Base-by-base conservation (phyloP, 139 green algal genomes). In the Trebouxia sp. region DNA sequence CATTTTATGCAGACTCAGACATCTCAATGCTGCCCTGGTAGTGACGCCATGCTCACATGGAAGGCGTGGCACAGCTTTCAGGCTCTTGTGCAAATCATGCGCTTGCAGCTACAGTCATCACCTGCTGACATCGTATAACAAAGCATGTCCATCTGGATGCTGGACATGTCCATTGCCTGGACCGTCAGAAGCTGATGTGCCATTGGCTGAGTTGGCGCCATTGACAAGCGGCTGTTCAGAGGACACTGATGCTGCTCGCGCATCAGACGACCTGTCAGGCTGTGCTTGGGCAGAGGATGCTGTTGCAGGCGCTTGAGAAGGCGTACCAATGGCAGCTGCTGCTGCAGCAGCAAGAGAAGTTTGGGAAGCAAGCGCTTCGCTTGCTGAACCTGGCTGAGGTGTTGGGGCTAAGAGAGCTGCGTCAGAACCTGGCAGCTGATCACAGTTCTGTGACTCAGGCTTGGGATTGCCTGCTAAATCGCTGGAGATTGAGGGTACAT, bases 271-370 rank as follows among this genome's bases (percentile, higher is more conserved):
- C n/a, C n/a, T n/a, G n/a, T n/a, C n/a, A n/a, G n/a, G n/a, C n/a
- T n/a, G n/a, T n/a, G n/a, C n/a, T n/a, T n/a, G n/a, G n/a, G n/a
- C n/a, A n/a, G n/a, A n/a, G n/a, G n/a, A n/a, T n/a, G n/a, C n/a
- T n/a, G n/a, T n/a, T n/a, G n/a, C n/a, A n/a, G n/a, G n/a, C n/a
- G n/a, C n/a, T n/a, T n/a, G n/a, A 41, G 67, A 43, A 20, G 28
- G 50, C 20, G 43, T 74, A 58, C n/a, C 53, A 35, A 41, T 15
- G 20, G 20, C 43, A 55, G 78, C 67, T 43, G 11, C 83, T 30
- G 30, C 80, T n/a, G 45, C 75, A 10, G n/a, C 65, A 32, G 78
- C 81, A 15, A 58, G 30, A 32, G 41, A 78, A 56, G 74, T 65
- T 17, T 55, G 32, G 32, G 74, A 35, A 66, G 74, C 47, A 67